Conservation (phyloP, 1,139 yeast species). For the Kluyveromyces marxianus region DNA sequence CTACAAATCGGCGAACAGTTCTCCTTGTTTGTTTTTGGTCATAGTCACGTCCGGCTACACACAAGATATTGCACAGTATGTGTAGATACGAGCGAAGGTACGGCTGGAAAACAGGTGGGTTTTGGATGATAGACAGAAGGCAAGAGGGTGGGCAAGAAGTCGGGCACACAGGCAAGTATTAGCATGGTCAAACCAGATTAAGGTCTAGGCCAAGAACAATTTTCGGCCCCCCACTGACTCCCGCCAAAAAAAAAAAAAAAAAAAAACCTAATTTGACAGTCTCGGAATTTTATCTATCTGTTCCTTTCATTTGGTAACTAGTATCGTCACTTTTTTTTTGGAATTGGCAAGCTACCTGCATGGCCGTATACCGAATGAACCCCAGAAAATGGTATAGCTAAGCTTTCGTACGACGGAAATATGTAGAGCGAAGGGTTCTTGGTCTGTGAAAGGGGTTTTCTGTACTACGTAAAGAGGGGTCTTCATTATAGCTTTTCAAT, state of each 20-base stretch:
- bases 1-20: background rate
- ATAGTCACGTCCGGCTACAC: background rate
- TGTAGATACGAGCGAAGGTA: background rate
- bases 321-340: background rate
- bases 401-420: too few species aligned
- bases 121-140: background rate
- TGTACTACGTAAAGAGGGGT: too few species aligned
- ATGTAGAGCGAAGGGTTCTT: too few species aligned
- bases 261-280: background rate
- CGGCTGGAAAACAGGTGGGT: background rate
- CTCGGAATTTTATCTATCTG: background rate
- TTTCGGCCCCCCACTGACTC: background rate
- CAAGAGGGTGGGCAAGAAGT: background rate
- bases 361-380: background rate
- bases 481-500: too few species aligned
- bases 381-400: background rate
- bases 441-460: too few species aligned
- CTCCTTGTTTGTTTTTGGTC: background rate
- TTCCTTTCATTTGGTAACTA: background rate
- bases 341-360: background rate
- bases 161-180: background rate
- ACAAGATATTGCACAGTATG: background rate
- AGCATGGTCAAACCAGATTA: background rate
- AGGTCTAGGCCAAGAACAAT: background rate
- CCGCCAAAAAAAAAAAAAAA: background rate